Base-by-base conservation (phyloP, 2,329 filamentous ascomycete species). In the Phialophora chinensis region DNA sequence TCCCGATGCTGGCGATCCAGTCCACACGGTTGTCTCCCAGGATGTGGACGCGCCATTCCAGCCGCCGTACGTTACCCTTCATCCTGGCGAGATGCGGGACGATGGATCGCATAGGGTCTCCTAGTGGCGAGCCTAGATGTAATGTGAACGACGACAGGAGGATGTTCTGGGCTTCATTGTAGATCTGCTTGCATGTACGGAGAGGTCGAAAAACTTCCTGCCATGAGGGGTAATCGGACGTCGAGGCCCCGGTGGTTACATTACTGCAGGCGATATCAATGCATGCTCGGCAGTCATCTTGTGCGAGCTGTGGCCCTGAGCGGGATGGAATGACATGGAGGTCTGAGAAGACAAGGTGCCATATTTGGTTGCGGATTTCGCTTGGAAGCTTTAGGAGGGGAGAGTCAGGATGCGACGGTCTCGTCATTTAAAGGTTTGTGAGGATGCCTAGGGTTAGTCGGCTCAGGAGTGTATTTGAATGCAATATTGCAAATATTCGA, bases 381-480 rank as follows among this genome's bases (percentile, higher is more conserved):
- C 55, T 58, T 8, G 68, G 68, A 29, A 70, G 55, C 5, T 12
- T 38, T 7, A 64, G 62, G 10, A 67, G 27, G 75, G 75, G 38
- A 20, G 35, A 57, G 23, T 55, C 29, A 20, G 53, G 25, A 12
- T 25, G 33, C 17, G 25, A 35, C 10, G 38, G 6, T 50, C 35
- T 56, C n/a, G 55, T 23, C 35, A 55, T 53, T 53, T 53, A 53
- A 17, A 2, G 10, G 27, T n/a, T 20, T n/a, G 5, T 44, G 38
- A 44, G 38, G 38, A 44, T 44, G 38, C n/a, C 17, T 44, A n/a
- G 38, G 38, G 17, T 44, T 44, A 44, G 17, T 44, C 38, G 38
- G 38, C 38, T 20, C 38, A 44, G 38, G 17, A 42, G 4, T 44
- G 25, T 52, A 23, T 52, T 27, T 29, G 49, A 52, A 23, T 52